Conservation (phyloP, 2,329 filamentous ascomycete species). For the Chrysosporium keratinophilum region DNA sequence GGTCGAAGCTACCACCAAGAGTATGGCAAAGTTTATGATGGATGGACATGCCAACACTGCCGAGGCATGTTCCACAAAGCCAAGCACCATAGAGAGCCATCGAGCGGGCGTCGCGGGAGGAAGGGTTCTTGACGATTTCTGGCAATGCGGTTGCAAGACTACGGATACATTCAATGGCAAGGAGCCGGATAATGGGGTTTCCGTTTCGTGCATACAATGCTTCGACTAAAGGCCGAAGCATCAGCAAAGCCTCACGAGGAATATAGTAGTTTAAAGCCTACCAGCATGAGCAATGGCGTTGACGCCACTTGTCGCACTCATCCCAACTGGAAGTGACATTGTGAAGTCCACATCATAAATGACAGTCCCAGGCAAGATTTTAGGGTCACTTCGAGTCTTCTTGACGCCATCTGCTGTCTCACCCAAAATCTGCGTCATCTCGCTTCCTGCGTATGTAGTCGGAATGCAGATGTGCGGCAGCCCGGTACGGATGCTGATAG, state of each 20-base stretch:
- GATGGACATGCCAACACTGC: constrained; percentile 51
- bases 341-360: constrained; percentile 57
- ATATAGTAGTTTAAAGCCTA: constrained; percentile 16
- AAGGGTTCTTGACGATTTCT: constrained; percentile 39
- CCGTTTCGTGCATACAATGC: constrained; percentile 52
- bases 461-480: constrained; percentile 51
- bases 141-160: constrained; percentile 47
- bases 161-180: constrained; percentile 49
- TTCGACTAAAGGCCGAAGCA: constrained; percentile 39
- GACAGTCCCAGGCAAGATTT: constrained; percentile 50
- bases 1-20: constrained; percentile 52
- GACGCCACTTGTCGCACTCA: constrained; percentile 51
- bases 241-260: neutral
- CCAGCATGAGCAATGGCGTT: constrained; percentile 57
- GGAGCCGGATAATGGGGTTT: constrained; percentile 50
- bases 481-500: constrained; percentile 44
- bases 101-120: constrained; percentile 40
- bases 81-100: constrained; percentile 53
- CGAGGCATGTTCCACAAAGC: constrained; percentile 53
- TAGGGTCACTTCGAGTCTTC: constrained; percentile 47
- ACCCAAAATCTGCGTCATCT: constrained; percentile 56
- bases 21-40: constrained; percentile 61
- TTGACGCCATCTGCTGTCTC: constrained; percentile 51
- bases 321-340: constrained; percentile 44
- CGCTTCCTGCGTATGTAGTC: constrained; percentile 53